Conservation (phyloP, 2,329 filamentous ascomycete species). For the Diaporthe sp. region DNA sequence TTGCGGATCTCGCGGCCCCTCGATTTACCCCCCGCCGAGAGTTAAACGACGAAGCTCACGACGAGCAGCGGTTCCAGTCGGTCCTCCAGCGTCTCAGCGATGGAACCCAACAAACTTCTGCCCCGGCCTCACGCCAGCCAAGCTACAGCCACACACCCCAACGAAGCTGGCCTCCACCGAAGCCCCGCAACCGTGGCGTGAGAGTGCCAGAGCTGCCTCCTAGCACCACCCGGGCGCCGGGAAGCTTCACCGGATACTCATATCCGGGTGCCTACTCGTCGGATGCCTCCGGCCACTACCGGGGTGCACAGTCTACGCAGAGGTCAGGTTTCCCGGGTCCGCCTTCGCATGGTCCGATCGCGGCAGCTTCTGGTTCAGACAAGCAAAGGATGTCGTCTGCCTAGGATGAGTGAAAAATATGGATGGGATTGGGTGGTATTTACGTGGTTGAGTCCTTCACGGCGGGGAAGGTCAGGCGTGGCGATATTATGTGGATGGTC, state of each 20-base stretch:
- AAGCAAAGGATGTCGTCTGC: background rate
- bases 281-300: no score
- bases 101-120: background rate
- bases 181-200: background rate
- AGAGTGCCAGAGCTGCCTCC: background rate
- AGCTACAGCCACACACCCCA: background rate
- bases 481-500: no score
- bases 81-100: background rate
- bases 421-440: no score
- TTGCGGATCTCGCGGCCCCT: background rate
- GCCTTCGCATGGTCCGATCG: background rate
- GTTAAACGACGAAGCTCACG: background rate
- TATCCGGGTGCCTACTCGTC: background rate
- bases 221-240: background rate
- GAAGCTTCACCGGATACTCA: background rate
- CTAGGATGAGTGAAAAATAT: background rate
- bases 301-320: background rate
- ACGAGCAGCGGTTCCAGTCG: conserved; percentile 6
- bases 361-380: background rate
- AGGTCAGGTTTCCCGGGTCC: no score
- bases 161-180: background rate
- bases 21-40: background rate
- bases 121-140: background rate
- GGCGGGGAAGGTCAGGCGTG: background rate
- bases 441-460: no score